These are phyloP conservation scores for Beauveria caledonica DNA, from an alignment of 2,329 filamentous ascomycete genomes.

Conservation along the genomic window DNA sequence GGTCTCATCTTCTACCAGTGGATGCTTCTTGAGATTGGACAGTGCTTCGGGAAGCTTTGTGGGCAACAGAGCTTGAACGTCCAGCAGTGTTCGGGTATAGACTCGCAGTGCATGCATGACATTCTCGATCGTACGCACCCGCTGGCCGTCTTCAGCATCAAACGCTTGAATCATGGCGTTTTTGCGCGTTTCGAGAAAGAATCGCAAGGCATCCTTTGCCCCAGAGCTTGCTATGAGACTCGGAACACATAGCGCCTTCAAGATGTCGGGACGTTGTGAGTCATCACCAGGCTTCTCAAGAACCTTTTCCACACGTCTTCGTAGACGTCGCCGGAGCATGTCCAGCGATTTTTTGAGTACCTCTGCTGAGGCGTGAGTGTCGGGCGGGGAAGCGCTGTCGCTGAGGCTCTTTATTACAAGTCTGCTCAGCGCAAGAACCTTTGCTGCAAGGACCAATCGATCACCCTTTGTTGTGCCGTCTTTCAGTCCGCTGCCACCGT, in stretches of 20 bases:
- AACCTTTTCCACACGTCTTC: conserved; percentile 61
- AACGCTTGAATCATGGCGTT: conserved; percentile 59
- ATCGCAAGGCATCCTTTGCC: conserved; percentile 65
- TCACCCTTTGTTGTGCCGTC: conserved; percentile 33
- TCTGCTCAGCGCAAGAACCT: conserved; percentile 66
- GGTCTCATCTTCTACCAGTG: conserved; percentile 63
- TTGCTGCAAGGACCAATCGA: conserved; percentile 52
- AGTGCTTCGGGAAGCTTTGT: conserved; percentile 63
- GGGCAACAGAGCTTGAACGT: conserved; percentile 70
- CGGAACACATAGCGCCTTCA: conserved; percentile 73
- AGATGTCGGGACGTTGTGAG: conserved; percentile 42
- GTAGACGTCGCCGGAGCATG: conserved; percentile 52
- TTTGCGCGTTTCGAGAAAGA: conserved; percentile 68
- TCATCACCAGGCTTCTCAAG: conserved; percentile 53
- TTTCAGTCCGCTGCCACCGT: conserved; percentile 26
- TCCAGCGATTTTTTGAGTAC: conserved; percentile 56
- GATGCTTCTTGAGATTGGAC: conserved; percentile 56
- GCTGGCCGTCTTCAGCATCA: conserved; percentile 37
- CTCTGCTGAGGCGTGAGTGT: conserved; percentile 39
- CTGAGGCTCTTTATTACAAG: conserved; percentile 67
- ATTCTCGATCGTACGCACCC: conserved; percentile 32
- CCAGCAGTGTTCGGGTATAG: conserved; percentile 68
- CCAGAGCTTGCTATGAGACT: conserved; percentile 75
- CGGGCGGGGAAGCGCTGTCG: conserved; percentile 31
- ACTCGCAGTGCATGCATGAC: conserved; percentile 61